phyloP scores from a whole-genome alignment of 1,284 basidiomycete genomes.

The Moesziomyces globuligerus region DNA sequence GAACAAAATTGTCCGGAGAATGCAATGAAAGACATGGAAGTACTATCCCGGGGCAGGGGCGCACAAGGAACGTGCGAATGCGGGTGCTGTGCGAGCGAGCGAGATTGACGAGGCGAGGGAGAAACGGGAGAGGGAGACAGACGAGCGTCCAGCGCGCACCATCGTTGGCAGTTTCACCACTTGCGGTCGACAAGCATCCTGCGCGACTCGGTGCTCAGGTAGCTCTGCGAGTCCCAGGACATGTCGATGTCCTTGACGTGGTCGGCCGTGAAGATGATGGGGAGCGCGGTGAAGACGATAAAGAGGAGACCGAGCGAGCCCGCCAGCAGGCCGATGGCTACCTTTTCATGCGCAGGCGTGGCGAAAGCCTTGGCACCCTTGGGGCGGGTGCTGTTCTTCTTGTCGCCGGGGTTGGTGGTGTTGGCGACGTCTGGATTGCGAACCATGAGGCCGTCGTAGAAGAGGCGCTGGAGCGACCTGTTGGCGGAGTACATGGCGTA shows the following conservation, averaged over 20 bases:
- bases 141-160: not conserved
- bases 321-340: conserved; percentile 55
- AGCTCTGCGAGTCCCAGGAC: conserved; percentile 43
- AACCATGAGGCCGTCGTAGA: conserved; percentile 35
- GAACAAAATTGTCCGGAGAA: not conserved
- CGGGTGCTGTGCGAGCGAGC: not conserved
- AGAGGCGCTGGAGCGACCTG: conserved; percentile 37
- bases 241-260: conserved; percentile 33
- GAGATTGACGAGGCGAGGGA: no score
- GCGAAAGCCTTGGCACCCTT: conserved; percentile 55
- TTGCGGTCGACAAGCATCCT: conserved; percentile 49
- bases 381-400: conserved; percentile 14
- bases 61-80: no score
- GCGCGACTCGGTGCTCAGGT: conserved; percentile 42
- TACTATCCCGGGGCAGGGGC: not conserved
- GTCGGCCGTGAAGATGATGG: conserved; percentile 58
- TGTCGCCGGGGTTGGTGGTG: conserved; percentile 52
- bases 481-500: conserved; percentile 53
- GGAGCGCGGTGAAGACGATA: conserved; percentile 52
- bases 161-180: conserved; percentile 17
- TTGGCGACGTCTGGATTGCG: conserved; percentile 45
- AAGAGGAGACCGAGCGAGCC: conserved; percentile 46
- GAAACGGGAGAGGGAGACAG: no score
- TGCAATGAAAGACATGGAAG: not conserved
- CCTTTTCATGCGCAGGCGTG: conserved; percentile 57